phyloP scores from a whole-genome alignment of 192 early-diverging fungal species.

The Backusella macrospora region DNA sequence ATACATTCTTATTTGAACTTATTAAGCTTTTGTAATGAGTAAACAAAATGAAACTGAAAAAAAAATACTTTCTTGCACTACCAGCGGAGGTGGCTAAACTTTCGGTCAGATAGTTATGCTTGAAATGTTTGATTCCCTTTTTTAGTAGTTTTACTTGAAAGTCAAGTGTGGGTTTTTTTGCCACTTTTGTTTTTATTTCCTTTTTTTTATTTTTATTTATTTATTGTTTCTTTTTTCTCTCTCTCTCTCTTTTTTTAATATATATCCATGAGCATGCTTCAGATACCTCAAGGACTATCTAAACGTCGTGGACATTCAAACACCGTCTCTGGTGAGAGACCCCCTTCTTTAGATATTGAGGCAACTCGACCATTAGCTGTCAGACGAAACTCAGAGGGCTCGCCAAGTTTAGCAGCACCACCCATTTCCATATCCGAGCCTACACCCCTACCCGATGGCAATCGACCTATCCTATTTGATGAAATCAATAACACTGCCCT shows the following conservation, averaged over 20 bases:
- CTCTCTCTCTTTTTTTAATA: not conserved
- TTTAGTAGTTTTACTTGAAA: not conserved
- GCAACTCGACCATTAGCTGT: not conserved
- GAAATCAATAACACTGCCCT: not conserved
- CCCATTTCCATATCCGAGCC: slow-evolving; percentile 9
- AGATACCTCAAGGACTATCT: not conserved
- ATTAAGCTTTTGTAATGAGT: too few species aligned
- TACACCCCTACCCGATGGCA: not conserved
- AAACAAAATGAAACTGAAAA: too few species aligned
- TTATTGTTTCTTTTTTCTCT: not conserved
- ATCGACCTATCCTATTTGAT: not conserved
- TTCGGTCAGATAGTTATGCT: not conserved
- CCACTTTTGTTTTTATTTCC: not conserved
- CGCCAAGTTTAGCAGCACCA: slow-evolving; percentile 15
- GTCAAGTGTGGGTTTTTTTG: not conserved
- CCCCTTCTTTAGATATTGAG: slow-evolving; percentile 1
- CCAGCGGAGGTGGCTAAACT: not conserved
- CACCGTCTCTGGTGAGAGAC: slow-evolving; percentile 21
- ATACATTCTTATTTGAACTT: too few species aligned
- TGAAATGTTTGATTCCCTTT: slow-evolving; percentile 3
- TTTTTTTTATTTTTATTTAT: slow-evolving; percentile 11
- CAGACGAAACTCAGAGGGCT: slow-evolving; percentile 40
- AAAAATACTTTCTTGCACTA: too few species aligned
- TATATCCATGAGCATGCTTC: slow-evolving; percentile 11
- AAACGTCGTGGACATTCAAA: slow-evolving; percentile 21